These are phyloP conservation scores for Phytopythium delawarense DNA, from an alignment of 352 stramenopile genomes.

Conservation along the genomic window DNA sequence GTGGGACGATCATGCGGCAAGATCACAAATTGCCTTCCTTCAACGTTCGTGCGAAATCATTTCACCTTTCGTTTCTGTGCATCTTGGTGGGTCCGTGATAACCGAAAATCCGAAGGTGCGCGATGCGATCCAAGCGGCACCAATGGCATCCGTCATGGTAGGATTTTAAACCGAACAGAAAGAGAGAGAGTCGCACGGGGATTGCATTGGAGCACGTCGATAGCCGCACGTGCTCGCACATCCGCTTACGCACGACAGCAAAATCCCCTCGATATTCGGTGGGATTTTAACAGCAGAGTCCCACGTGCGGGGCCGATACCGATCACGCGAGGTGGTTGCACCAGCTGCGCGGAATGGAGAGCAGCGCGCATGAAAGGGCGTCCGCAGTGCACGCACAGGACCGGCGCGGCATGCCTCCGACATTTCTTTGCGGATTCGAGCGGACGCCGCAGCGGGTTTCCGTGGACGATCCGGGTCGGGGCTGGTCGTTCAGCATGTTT, in stretches of 20 bases:
- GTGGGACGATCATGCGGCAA: neutral
- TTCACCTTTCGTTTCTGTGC: neutral
- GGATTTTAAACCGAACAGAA: neutral
- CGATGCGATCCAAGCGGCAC: neutral
- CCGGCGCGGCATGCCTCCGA: too few species aligned
- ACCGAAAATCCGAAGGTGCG: neutral
- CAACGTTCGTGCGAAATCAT: slow-evolving; percentile 7
- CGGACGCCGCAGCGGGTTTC: neutral
- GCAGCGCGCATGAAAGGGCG: neutral
- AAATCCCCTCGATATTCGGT: too few species aligned
- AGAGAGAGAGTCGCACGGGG: neutral
- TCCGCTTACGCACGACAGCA: too few species aligned
- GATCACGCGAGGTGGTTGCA: too few species aligned
- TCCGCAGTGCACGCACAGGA: neutral
- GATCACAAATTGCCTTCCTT: neutral
- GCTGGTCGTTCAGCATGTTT: neutral
- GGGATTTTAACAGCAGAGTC: too few species aligned
- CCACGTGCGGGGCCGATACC: too few species aligned
- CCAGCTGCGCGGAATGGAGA: too few species aligned
- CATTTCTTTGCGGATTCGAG: neutral
- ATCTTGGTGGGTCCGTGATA: neutral
- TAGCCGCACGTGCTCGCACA: too few species aligned
- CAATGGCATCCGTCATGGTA: neutral
- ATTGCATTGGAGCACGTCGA: neutral
- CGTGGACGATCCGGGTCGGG: neutral